Evolutionary conservation across 139 green algal genomes (phyloP), one percentile per base, ranked within the genome.

Genomic region (Penium margaritaceum): DNA sequence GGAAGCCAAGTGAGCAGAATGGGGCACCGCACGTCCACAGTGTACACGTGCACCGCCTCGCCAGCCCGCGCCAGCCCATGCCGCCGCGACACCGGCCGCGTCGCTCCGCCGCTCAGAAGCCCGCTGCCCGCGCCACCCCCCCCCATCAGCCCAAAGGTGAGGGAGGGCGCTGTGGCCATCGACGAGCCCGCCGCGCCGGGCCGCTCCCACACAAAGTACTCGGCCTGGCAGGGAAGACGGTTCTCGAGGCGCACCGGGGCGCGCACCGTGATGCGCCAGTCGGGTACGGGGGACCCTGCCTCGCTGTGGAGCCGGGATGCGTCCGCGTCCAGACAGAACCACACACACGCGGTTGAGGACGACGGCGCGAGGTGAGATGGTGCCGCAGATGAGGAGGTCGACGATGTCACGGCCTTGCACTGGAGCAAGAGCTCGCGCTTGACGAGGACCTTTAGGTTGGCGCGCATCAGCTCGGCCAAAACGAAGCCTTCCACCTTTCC

Each of bases 201-300:
- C 38, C 54, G 51, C 53, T 81, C 77, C 64, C 65, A 83, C 21
- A 83, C 9, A 9, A 68, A 33, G 63, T 85, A 85, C 34, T 73
- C 74, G 61, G 74, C 85, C 0, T 58, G 12, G 9, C 93, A 73
- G 21, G 91, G 91, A 57, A 96, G 83, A 68, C 85, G 77, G 78
- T 95, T 95, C 44, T 84, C 76, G 1, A 96, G 63, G 1, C 82
- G 66, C 44, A 96, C 75, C 1, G 91, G 89, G 2, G 91, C 82
- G 0, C 74, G 74, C 29, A 86, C 81, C 14, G 84, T 74, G 3
- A 96, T 61, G 5, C 77, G 72, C 90, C 89, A 95, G 79, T 96
- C 90, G 3, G 21, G 38, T 34, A 41, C 38, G 27, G 17, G 41
- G 2, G 7, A 29, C 38, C 29, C 57, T 3, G 21, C 33, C 33